Base-by-base conservation (phyloP, 192 early-diverging fungal species). In the Coemansia sp. region DNA sequence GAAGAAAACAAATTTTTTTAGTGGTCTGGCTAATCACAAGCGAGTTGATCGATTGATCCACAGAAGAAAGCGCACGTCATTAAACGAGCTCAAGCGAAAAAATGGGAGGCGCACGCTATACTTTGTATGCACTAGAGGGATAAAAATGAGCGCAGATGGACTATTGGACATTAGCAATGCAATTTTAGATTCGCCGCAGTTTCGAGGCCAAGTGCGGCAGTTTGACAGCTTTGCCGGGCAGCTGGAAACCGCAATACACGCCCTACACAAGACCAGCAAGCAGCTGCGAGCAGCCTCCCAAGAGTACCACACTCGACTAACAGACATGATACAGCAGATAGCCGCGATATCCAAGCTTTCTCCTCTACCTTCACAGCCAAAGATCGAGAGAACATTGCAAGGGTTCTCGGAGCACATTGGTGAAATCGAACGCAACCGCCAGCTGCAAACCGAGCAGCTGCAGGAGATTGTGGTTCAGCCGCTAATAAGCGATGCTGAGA, bases 391-490 rank as follows among this genome's bases (percentile, higher is more conserved):
- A 43, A 44, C 44, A 4, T 57, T 78, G 23, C 16, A 48, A 0
- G 59, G 48, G 15, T 60, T 58, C 17, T 34, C 57, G 46, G 64
- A 57, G 2, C 39, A 62, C 11, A 18, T 64, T n/a, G 15, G 38
- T 0, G 77, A 80, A 32, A 71, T 80, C 21, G 70, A 74, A 46
- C 70, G 71, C 26, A 73, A 73, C 45, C 53, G 67, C 10, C 28
- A 45, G 20, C 51, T 80, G 60, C 77, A 74, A 40, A 60, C 60
- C 55, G 70, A 85, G 10, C 87, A 88, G 76, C 69, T 88, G 9
- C 69, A 71, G 41, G 73, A 87, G 40, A 87, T 88, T 47, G 84
- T 88, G 44, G 84, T 90, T 30, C 76, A 78, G 17, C 87, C 89
- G 14, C 54, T 90, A 59, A 85, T 88, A 45, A 62, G 64, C 6